Evolutionary conservation across 768 basidiomycete genomes (phyloP).

Genomic region (Rhodotorula toruloides): DNA sequence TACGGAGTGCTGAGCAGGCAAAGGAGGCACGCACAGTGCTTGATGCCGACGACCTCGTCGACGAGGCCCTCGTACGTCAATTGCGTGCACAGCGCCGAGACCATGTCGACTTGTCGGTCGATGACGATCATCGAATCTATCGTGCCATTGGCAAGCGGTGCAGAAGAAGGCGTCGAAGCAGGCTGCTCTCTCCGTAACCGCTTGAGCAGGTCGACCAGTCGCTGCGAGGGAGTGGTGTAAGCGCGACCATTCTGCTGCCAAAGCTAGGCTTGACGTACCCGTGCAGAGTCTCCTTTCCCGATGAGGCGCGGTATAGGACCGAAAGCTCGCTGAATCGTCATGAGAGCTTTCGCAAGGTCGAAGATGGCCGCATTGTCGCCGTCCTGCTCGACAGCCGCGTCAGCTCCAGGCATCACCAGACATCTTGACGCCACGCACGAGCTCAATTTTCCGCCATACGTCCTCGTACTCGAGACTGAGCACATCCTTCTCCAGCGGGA

Average conservation of each 20-base stretch:
- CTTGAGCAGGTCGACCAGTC: conserved; percentile 66
- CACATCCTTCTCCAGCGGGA: conserved; percentile 87
- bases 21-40: conserved; percentile 64
- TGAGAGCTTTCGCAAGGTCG: conserved; percentile 79
- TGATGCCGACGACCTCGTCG: conserved; percentile 84
- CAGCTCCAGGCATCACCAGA: background rate
- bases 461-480: conserved; percentile 80
- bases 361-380: conserved; percentile 86
- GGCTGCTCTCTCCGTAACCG: conserved; percentile 55
- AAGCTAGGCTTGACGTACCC: conserved; percentile 44
- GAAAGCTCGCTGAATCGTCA: conserved; percentile 73
- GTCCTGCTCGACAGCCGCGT: conserved; percentile 55
- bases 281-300: conserved; percentile 77
- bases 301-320: conserved; percentile 86
- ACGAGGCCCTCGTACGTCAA: conserved; percentile 93
- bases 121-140: conserved; percentile 83
- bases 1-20: background rate
- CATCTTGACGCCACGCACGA: conserved; percentile 56
- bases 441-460: conserved; percentile 72
- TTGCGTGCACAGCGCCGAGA: conserved; percentile 90
- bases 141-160: conserved; percentile 53
- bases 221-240: too few species aligned
- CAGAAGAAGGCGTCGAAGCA: conserved; percentile 44
- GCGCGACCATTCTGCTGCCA: too few species aligned
- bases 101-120: conserved; percentile 88